Base-by-base conservation (phyloP, 139 green algal species). In the Tetratostichococcus sp. region DNA sequence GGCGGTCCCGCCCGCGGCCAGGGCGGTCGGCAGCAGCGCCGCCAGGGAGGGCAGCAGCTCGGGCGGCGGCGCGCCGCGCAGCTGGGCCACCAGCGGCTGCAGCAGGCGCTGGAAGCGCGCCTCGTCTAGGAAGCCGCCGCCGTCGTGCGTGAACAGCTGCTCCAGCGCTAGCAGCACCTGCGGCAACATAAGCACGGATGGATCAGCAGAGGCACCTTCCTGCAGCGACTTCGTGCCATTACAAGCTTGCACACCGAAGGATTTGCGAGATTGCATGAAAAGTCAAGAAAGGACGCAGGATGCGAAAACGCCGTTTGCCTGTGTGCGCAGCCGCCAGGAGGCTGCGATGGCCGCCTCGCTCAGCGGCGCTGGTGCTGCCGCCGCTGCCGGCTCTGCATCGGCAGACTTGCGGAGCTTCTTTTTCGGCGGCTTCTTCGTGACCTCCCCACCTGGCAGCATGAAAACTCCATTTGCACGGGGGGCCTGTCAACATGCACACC, bases 91-190 rank as follows among this genome's bases (percentile, higher is more conserved):
- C 32, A 97, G 76, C 32, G 83, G 50, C 4, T 78, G 77, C 69
- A 94, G 84, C 77, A 96, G 75, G 1, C 77, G 67, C 67, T 91
- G 79, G 59, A 95, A 94, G 4, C 71, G 68, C 14, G 80, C 75
- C 33, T 87, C 78, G 39, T 93, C 81, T 34, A 96, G 42, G 68
- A 94, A 94, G 68, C 75, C 75, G 0, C 84, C 82, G 0, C 82
- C 79, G 78, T 98, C 93, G 77, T 98, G 91, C 67, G 91, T 67
- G 67, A 93, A 92, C 77, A 85, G 90, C 62, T 91, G 89, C 77
- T 97, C 91, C 79, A 98, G 80, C 2, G 89, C 80, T 8, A 80
- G 82, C 33, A 97, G 43, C 4, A 92, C 83, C 43, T 90, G 82
- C 57, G 85, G 43, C 1, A n/a, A n/a, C n/a, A n/a, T n/a, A n/a